phyloP scores from a whole-genome alignment of 163 green algal species.

The Picocystis sp. region DNA sequence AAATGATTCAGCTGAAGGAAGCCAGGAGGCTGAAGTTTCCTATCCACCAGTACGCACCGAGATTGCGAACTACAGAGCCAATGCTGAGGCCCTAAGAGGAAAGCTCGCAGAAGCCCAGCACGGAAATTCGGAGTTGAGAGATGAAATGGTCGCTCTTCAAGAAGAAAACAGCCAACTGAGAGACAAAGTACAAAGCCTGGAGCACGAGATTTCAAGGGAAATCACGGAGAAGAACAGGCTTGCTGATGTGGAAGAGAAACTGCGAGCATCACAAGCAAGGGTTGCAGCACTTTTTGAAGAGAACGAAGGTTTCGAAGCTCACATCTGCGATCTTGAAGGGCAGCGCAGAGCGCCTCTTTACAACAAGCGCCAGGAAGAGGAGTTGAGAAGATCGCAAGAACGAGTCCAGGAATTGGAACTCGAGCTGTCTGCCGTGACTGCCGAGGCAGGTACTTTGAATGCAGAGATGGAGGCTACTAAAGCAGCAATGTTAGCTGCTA shows the following conservation, averaged over 20 bases:
- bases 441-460: neutral
- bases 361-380: slow-evolving; percentile 75
- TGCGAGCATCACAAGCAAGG: neutral
- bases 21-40: no score
- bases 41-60: no score
- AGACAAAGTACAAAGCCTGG: no score
- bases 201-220: no score
- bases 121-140: no score
- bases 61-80: no score
- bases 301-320: slow-evolving; percentile 32
- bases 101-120: no score
- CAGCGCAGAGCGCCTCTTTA: slow-evolving; percentile 72
- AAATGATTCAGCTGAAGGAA: no score
- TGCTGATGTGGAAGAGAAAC: neutral
- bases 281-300: no score
- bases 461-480: neutral
- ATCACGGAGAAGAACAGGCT: neutral
- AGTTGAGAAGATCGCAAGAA: slow-evolving; percentile 51
- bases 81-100: no score
- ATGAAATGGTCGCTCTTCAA: no score
- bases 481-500: neutral
- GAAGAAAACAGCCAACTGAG: no score
- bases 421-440: slow-evolving; percentile 38
- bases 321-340: slow-evolving; percentile 58
- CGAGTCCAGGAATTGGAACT: slow-evolving; percentile 49